Conservation (phyloP, 352 stramenopile genomes). For the Globisporangium ultimum region DNA sequence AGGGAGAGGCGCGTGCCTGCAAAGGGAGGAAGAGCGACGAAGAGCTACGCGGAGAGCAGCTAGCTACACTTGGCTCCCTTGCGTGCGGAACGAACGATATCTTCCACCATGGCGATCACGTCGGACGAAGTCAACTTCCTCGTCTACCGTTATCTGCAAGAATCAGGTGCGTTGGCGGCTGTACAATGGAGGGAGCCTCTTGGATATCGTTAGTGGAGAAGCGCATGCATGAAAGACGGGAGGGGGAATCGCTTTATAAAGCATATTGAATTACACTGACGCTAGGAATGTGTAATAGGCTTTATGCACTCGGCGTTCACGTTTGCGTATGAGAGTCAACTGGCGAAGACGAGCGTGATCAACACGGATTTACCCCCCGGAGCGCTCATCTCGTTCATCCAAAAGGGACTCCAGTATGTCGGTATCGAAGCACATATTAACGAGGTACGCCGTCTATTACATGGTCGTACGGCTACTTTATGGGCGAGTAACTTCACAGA, state of each 20-base stretch:
- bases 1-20: neutral
- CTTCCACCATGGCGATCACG: slow-evolving; percentile 79
- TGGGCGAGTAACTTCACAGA: neutral
- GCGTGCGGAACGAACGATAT: neutral
- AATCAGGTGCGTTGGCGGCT: slow-evolving; percentile 72
- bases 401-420: slow-evolving; percentile 97
- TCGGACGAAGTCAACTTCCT: slow-evolving; percentile 98
- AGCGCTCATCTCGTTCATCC: slow-evolving; percentile 97
- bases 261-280: neutral
- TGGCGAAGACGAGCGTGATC: slow-evolving; percentile 92
- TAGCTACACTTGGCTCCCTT: neutral
- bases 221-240: neutral
- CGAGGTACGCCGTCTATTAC: slow-evolving; percentile 51
- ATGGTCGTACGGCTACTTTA: slow-evolving; percentile 5
- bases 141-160: slow-evolving; percentile 97
- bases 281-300: slow-evolving; percentile 28
- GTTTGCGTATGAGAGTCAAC: slow-evolving; percentile 97
- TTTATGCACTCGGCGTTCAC: slow-evolving; percentile 98
- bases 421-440: slow-evolving; percentile 90
- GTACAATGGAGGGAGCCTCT: neutral
- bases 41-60: neutral
- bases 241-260: neutral
- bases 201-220: neutral
- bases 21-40: neutral
- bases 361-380: slow-evolving; percentile 94